phyloP scores from a whole-genome alignment of 495 filamentous ascomycete species.

The Niebla homalea region DNA sequence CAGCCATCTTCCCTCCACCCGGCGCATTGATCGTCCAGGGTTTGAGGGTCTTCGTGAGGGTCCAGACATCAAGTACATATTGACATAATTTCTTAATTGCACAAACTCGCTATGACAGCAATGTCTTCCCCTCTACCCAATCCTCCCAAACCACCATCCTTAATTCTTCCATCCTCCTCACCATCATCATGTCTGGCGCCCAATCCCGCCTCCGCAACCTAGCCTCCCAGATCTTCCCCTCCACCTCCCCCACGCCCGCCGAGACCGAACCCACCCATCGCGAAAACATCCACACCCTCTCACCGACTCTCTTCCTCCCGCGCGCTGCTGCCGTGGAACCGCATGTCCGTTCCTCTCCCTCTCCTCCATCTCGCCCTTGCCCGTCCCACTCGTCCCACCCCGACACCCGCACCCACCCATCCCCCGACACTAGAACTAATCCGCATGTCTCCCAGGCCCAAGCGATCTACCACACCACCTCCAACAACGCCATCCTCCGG shows the following conservation, averaged over 20 bases:
- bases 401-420: no score
- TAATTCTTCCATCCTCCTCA: not conserved
- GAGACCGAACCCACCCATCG: conserved; percentile 30
- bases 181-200: conserved; percentile 37
- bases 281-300: conserved; percentile 64
- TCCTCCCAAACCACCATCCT: not conserved
- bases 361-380: not conserved
- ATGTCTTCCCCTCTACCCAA: no score
- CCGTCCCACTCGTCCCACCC: not conserved
- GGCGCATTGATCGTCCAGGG: no score
- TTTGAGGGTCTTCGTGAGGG: no score
- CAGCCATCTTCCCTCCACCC: no score
- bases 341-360: conserved; percentile 40
- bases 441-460: conserved; percentile 37
- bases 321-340: conserved; percentile 86
- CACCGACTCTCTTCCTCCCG: conserved; percentile 79
- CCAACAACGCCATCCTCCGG: conserved; percentile 58
- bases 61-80: no score
- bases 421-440: not conserved
- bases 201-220: conserved; percentile 46
- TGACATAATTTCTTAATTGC: no score
- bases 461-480: conserved; percentile 79
- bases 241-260: conserved; percentile 21
- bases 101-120: no score
- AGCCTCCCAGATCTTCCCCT: conserved; percentile 46